phyloP scores from a whole-genome alignment of 345 rosid genomes.

The Lepidium didymum region DNA sequence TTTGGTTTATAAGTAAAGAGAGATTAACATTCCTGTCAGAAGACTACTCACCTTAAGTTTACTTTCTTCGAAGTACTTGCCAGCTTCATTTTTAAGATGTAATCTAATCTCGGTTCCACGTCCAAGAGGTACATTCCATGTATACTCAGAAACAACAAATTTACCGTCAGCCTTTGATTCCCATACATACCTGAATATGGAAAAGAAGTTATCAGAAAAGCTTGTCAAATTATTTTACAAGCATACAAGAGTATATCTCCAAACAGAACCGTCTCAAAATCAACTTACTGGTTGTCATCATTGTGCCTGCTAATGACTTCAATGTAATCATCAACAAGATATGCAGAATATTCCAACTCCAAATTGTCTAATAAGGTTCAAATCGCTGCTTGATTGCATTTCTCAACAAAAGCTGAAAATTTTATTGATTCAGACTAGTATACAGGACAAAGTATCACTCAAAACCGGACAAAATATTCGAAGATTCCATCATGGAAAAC shows the following conservation, averaged over 20 bases:
- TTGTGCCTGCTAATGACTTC: constrained; percentile 96
- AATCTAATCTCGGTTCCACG: constrained; percentile 85
- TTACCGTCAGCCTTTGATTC: constrained; percentile 99
- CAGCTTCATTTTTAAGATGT: constrained; percentile 95
- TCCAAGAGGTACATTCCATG: too few species aligned
- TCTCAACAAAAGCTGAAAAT: constrained; percentile 75
- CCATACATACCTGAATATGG: constrained; percentile 70
- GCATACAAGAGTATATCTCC: background rate
- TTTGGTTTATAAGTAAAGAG: background rate
- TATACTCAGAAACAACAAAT: constrained; percentile 91
- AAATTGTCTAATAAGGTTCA: constrained; percentile 96
- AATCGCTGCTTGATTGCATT: constrained; percentile 88
- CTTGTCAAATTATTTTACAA: background rate
- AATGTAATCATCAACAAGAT: constrained; percentile 93
- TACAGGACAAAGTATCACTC: background rate
- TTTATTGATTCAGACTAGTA: background rate
- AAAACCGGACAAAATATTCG: too few species aligned
- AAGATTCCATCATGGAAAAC: too few species aligned
- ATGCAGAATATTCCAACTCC: constrained; percentile 98
- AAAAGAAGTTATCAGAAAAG: constrained; percentile 9
- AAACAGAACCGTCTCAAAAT: background rate
- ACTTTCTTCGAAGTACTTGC: constrained; percentile 84
- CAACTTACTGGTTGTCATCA: constrained; percentile 81
- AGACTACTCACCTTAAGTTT: constrained; percentile 63
- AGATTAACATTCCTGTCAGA: background rate